Percentiles rank a stretch among this genome's conserved stretches.
These are phyloP conservation scores for Diaporthe vaccinii DNA, from an alignment of 2,329 filamentous ascomycete genomes.

Conservation along the genomic window DNA sequence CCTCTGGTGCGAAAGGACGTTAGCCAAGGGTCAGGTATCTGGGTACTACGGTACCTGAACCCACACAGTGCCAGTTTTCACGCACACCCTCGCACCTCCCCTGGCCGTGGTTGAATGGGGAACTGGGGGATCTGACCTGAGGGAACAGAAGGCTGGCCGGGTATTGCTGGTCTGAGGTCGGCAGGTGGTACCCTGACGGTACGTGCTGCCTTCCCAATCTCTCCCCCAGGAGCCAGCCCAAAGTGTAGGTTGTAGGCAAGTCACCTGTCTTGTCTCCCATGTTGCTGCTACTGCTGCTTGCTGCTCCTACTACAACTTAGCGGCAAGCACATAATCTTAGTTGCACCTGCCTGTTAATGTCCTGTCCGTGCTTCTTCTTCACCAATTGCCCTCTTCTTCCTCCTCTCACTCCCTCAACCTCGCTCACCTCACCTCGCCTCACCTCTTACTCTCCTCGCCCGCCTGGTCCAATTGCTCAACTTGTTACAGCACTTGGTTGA, in stretches of 20 bases:
- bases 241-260: slow-evolving; percentile 3
- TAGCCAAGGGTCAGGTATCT: slow-evolving; percentile 5
- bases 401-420: slow-evolving; percentile 16
- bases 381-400: slow-evolving; percentile 22
- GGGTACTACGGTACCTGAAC: slow-evolving; percentile 25
- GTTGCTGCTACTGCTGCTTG: not conserved
- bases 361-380: slow-evolving; percentile 36
- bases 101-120: not conserved
- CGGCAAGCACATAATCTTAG: too few relatives aligned
- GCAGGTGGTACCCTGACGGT: slow-evolving; percentile 22
- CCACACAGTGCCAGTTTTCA: slow-evolving; percentile 19
- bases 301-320: slow-evolving; percentile 3
- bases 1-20: not conserved
- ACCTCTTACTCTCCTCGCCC: not conserved
- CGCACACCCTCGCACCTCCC: slow-evolving; percentile 2
- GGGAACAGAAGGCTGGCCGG: slow-evolving; percentile 18
- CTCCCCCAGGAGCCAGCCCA: not conserved
- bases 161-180: slow-evolving; percentile 23
- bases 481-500: slow-evolving; percentile 6
- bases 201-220: not conserved
- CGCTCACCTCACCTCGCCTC: slow-evolving; percentile 3
- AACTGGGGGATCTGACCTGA: slow-evolving; percentile 13
- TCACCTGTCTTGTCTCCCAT: slow-evolving; percentile 15
- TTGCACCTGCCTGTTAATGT: too few relatives aligned
- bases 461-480: slow-evolving; percentile 29